Base-by-base conservation (phyloP, 140 eudicot species). In the Anethum foeniculum region DNA sequence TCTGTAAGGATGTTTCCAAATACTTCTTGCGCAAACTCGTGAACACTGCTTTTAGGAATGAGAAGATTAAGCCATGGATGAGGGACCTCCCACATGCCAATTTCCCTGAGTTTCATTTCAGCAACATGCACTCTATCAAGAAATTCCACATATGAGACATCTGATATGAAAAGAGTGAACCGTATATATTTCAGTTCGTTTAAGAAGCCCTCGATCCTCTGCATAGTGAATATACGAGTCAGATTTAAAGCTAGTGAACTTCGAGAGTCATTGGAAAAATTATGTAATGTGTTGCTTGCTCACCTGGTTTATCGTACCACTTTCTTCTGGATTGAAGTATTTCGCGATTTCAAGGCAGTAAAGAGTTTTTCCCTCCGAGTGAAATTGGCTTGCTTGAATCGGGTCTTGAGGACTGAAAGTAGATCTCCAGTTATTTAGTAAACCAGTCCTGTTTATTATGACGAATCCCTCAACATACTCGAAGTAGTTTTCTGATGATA, bases 41-140 rank as follows among this genome's bases (percentile, higher is more conserved):
- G 86, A 56, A 95, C 87, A 46, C 84, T 87, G 81, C 89, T 89
- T 81, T 84, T 88, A n/a, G 99, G 99, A 75, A 95, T 84, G 44
- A 95, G 90, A 82, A 95, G 96, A 86, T 92, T 95, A 52, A 95
- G 82, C 99, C 99, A 95, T 54, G 97, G 99, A 77, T 92, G 99
- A 71, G 97, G 97, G 30, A 95, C 91, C 41, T 95, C 97, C 99
- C 99, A 92, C 71, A 95, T 65, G 23, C 97, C 99, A 36, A 92
- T 92, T 34, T 89, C 96, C 65, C 90, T 85, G 41, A 92, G 91
- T 82, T 89, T 92, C 80, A 89, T 75, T 81, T 90, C 97, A 5
- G 93, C 87, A 16, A 92, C 86, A 48, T 92, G 97, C 6, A 95
- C 99, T 86, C 99, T 82, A 75, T 95, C 93, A 58, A 95, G 88